phyloP scores from a whole-genome alignment of 441 rosid genomes.

The Populus hybrid region DNA sequence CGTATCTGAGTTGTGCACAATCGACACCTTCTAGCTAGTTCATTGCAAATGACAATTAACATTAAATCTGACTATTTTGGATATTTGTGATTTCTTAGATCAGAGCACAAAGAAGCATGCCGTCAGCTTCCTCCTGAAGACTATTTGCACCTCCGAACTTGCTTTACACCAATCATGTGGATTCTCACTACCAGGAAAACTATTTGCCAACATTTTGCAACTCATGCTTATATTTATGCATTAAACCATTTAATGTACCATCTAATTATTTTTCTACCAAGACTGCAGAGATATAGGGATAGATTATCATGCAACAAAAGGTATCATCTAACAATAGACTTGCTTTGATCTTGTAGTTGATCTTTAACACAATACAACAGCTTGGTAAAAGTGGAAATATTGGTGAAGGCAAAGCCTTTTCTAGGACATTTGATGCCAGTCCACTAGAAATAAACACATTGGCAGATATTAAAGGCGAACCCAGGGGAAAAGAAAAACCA shows the following conservation, averaged over 20 bases:
- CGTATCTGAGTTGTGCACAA: neutral
- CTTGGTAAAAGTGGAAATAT: no score
- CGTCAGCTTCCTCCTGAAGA: neutral
- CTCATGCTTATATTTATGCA: neutral
- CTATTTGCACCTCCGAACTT: neutral
- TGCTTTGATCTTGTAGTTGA: neutral
- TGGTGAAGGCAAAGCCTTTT: no score
- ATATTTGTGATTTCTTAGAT: neutral
- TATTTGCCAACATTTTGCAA: neutral
- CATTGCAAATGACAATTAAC: neutral
- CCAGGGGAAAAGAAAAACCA: neutral
- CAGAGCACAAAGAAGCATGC: neutral
- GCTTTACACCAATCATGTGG: neutral
- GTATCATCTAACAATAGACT: neutral
- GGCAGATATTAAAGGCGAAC: neutral
- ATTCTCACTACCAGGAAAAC: neutral
- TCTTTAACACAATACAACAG: neutral
- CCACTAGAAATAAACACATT: neutral
- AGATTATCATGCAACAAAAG: neutral
- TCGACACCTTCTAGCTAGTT: neutral
- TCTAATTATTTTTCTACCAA: neutral
- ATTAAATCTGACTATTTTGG: neutral
- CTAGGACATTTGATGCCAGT: neutral
- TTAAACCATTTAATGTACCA: neutral
- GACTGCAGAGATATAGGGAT: neutral